Conservation (phyloP, 345 rosid species). For the Pistacia vera region DNA sequence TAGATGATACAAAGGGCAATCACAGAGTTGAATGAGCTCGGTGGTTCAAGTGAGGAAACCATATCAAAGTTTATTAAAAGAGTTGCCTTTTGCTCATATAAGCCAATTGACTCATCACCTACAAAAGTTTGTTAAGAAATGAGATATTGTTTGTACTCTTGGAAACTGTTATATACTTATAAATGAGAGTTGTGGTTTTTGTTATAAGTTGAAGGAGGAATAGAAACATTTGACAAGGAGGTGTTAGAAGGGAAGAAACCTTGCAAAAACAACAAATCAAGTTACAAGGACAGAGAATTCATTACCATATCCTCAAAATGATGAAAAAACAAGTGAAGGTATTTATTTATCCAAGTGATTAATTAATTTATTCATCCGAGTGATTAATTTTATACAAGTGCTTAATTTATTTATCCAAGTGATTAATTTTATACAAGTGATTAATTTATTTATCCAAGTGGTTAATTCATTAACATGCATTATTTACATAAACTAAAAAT, state of each 20-base stretch:
- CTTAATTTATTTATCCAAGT: too few species aligned
- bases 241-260: neutral
- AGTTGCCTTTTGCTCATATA: constrained; percentile 9
- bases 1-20: constrained; percentile 26
- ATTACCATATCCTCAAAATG: too few species aligned
- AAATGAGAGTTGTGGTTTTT: constrained; percentile 2
- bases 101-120: constrained; percentile 19
- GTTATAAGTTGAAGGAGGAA: constrained; percentile 3
- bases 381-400: too few species aligned
- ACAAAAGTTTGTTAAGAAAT: constrained; percentile 10
- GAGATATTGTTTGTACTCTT: constrained; percentile 15
- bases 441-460: too few species aligned
- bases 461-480: too few species aligned
- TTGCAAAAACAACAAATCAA: too few species aligned
- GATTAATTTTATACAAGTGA: too few species aligned
- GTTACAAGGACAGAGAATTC: too few species aligned
- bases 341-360: too few species aligned
- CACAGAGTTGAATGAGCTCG: constrained; percentile 20
- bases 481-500: too few species aligned
- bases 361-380: too few species aligned
- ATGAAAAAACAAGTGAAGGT: too few species aligned
- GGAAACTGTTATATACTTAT: constrained; percentile 14
- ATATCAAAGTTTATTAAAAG: constrained; percentile 17
- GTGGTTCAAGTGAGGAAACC: constrained; percentile 23
- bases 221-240: neutral